Percentiles rank a stretch among this genome's conserved stretches.
Evolutionary conservation across 495 filamentous ascomycete species (phyloP).

Genomic region (Lepidopterella palustris): DNA sequence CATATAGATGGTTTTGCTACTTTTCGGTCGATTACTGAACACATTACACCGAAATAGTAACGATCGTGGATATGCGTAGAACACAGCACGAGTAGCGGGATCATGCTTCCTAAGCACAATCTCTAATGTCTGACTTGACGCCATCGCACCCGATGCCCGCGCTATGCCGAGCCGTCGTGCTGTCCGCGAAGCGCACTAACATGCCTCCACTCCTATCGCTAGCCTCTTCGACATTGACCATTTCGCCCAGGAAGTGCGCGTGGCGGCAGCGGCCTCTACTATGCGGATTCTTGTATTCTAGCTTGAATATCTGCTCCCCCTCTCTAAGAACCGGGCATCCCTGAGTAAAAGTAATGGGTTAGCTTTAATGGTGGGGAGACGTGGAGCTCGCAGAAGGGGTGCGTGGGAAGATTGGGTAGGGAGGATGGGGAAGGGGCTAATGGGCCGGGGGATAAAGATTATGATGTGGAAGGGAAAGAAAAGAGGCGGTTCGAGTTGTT

Average conservation of each 20-base stretch:
- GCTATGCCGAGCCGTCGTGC: constrained; percentile 40
- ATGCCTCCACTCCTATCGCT: constrained; percentile 35
- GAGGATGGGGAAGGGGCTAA: no score
- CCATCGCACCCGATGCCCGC: constrained; percentile 55
- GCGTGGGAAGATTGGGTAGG: no score
- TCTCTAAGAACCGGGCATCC: not conserved
- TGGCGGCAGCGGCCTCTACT: constrained; percentile 43
- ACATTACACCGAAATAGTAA: constrained; percentile 56
- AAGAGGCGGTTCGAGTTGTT: no score
- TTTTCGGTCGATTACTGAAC: constrained; percentile 48
- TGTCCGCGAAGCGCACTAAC: constrained; percentile 49
- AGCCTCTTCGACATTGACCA: constrained; percentile 39
- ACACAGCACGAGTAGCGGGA: constrained; percentile 37
- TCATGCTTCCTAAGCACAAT: constrained; percentile 41
- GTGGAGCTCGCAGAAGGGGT: no score
- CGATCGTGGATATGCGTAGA: constrained; percentile 53
- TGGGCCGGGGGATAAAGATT: no score
- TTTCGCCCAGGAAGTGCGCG: constrained; percentile 53
- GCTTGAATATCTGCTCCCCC: constrained; percentile 32
- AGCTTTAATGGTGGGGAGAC: no score
- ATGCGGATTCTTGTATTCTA: constrained; percentile 27
- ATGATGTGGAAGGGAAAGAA: no score
- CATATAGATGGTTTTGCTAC: constrained; percentile 34
- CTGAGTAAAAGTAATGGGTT: no score
- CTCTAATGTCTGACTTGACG: constrained; percentile 47